Evolutionary conservation across 164 flowering plant genomes (phyloP).

Genomic region (Vitis labrusca): DNA sequence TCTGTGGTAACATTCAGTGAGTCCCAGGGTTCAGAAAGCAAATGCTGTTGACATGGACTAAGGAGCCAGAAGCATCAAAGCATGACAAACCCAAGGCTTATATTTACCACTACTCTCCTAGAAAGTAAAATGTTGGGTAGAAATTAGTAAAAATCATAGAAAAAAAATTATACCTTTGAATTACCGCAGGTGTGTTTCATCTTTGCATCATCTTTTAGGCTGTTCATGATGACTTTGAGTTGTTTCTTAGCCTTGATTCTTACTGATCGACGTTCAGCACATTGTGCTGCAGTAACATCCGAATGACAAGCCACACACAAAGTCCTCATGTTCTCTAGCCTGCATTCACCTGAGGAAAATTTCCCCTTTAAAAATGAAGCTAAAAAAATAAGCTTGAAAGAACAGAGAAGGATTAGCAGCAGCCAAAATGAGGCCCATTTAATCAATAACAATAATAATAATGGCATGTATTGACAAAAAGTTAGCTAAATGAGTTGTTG

Average conservation of each 20-base stretch:
- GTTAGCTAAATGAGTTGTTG: too few species aligned
- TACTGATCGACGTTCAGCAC: slow-evolving; percentile 44
- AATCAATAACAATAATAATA: too few species aligned
- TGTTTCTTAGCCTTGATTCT: slow-evolving; percentile 58
- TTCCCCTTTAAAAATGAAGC: not conserved
- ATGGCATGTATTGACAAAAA: too few species aligned
- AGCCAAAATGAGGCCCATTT: too few species aligned
- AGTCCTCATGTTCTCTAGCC: slow-evolving; percentile 86
- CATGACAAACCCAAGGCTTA: too few species aligned
- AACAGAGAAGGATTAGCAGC: not conserved
- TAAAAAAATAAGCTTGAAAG: not conserved
- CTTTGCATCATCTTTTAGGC: slow-evolving; percentile 27
- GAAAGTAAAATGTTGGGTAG: too few species aligned
- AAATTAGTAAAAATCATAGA: not conserved
- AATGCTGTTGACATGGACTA: too few species aligned
- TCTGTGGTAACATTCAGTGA: too few species aligned
- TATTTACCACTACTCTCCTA: too few species aligned
- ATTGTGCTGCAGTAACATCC: slow-evolving; percentile 78
- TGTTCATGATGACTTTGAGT: slow-evolving; percentile 40
- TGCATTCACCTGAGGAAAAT: slow-evolving; percentile 70
- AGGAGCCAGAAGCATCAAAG: too few species aligned
- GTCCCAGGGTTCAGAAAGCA: too few species aligned
- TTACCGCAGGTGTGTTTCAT: slow-evolving; percentile 9
- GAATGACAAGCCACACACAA: slow-evolving; percentile 89
- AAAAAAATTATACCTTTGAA: slow-evolving; percentile 21